Evolutionary conservation across 1,284 basidiomycete genomes (phyloP), one percentile per base, ranked within the genome.

Genomic region (Ustilago shanxiensis): DNA sequence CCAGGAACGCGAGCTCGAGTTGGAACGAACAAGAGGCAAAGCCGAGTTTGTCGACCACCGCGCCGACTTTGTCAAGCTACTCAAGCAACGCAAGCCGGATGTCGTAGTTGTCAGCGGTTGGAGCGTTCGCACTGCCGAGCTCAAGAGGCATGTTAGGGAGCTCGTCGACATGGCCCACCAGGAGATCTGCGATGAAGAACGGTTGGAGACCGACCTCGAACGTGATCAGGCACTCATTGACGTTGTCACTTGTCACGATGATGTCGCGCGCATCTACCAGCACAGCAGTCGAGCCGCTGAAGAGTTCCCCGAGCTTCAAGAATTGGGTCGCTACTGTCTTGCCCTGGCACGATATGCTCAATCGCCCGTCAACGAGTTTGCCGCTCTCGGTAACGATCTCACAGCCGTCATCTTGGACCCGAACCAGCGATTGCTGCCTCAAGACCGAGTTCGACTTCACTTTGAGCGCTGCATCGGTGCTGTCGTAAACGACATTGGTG

Each of bases 261-360:
- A 97, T 70, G 92, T 97, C 28, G 97, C 97, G 4, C 90, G 95
- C 52, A 90, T 98, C 58, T 99, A 95, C 87, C 95, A 96, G 87
- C 92, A 95, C 84, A 95, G 93, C 82, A 90, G 91, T 72, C 92
- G 95, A 47, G 95, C 94, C 0, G 89, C 90, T 39, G 91, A 91
- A 65, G 97, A 99, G 87, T 95, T 95, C 85, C 91, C 92, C 47
- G 89, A 92, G 1, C 88, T 98, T 49, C 91, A 92, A 1, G 87
- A 91, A 18, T 91, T 93, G 55, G 93, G 92, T n/a, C 93, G 94
- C 85, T 99, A 98, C 85, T 98, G 96, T 79, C 89, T 99, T 52
- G 98, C 93, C 55, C 88, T 99, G 75, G 95, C 95, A 45, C 91
- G 97, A 63, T 99, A 97, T 85, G 89, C 91, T 11, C 97, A 99